Percentiles rank a stretch among this genome's conserved stretches.
Conservation (phyloP, 768 basidiomycete genomes). For the Tricholoma sp. region DNA sequence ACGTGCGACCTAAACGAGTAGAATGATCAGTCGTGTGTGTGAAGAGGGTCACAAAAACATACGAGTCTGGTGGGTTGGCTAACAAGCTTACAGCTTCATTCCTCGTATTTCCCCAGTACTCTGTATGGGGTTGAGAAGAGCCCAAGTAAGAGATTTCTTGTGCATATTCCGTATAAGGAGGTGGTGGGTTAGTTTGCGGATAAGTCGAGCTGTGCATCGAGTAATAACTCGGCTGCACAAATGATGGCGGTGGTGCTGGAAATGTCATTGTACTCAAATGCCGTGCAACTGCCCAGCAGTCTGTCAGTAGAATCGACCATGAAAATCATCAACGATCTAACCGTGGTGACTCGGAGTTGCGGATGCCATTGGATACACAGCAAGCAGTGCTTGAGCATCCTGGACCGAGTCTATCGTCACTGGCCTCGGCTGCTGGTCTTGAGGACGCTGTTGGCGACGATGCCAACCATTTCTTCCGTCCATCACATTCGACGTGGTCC, state of each 20-base stretch:
- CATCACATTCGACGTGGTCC: constrained; percentile 19
- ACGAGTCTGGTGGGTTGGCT: constrained; percentile 48
- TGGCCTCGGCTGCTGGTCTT: constrained; percentile 16
- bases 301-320: neutral
- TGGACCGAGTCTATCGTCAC: constrained; percentile 49
- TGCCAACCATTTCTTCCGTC: constrained; percentile 32
- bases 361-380: constrained; percentile 69
- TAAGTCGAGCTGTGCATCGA: constrained; percentile 25
- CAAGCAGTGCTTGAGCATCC: constrained; percentile 61
- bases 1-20: constrained; percentile 31
- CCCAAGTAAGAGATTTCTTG: constrained; percentile 54
- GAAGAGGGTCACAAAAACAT: constrained; percentile 17
- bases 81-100: constrained; percentile 59
- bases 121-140: constrained; percentile 40
- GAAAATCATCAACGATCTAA: constrained; percentile 22
- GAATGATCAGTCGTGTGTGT: constrained; percentile 12
- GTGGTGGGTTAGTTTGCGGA: constrained; percentile 38
- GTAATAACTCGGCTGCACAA: constrained; percentile 54
- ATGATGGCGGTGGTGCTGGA: constrained; percentile 56
- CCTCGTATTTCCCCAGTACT: constrained; percentile 61
- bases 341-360: constrained; percentile 76
- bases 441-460: constrained; percentile 14
- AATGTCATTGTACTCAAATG: constrained; percentile 60
- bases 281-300: constrained; percentile 50
- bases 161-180: constrained; percentile 66